phyloP scores from a whole-genome alignment of 306 rosid genomes.

The Quercus agrifolia region DNA sequence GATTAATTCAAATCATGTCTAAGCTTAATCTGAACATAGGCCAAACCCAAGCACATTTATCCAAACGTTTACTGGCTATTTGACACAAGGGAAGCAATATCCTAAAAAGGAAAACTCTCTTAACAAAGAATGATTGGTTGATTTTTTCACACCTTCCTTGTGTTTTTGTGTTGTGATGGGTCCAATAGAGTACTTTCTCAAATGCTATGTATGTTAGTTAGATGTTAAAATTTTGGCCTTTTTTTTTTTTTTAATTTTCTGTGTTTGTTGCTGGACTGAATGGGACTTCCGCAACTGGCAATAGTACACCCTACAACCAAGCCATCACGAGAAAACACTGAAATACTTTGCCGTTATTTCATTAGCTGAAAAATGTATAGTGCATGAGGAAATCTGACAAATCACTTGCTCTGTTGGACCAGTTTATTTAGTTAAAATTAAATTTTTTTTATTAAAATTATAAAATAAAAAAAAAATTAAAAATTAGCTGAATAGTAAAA shows the following conservation, averaged over 20 bases:
- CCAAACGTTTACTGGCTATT: background rate
- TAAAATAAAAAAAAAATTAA: no score
- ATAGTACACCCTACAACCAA: background rate
- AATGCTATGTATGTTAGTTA: no score
- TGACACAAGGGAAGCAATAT: background rate
- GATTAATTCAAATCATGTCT: background rate
- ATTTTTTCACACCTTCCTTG: no score
- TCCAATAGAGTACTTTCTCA: no score
- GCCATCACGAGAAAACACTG: conserved; percentile 24
- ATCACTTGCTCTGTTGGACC: no score
- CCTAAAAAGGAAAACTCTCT: background rate
- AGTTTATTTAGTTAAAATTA: no score
- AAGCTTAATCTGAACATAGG: background rate
- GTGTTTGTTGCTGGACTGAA: background rate
- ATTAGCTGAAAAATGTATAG: background rate
- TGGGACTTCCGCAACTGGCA: background rate
- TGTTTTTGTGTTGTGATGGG: no score
- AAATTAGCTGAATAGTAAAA: no score
- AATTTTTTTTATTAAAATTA: no score
- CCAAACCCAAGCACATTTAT: background rate
- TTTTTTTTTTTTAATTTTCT: no score
- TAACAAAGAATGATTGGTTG: no score
- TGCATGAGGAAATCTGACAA: background rate
- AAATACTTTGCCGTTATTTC: background rate
- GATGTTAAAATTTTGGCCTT: no score